These are phyloP conservation scores for Zea mays DNA, from an alignment of 176 grass and related monocot genomes.

Conservation along the genomic window Zm-B73-REFERENCE-NAM-5.0 NC_050102.1:18008501-18009000, in stretches of 20 bases:
- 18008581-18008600: not conserved
- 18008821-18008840: not conserved
- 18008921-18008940: not conserved
- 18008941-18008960: not conserved
- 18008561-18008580: conserved; percentile 22
- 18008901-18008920: not conserved
- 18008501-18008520: not conserved
- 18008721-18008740: conserved; percentile 9
- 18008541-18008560: not conserved
- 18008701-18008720: conserved; percentile 21
- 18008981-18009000: not conserved
- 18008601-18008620: not conserved
- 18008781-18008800: conserved; percentile 30
- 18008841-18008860: not conserved
- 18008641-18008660: conserved; percentile 17
- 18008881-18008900: not conserved
- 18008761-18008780: not conserved
- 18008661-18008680: not conserved
- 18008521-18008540: not conserved
- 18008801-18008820: conserved; percentile 7
- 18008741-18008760: not conserved
- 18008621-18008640: conserved; percentile 26
- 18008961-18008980: not conserved
- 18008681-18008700: conserved; percentile 1
- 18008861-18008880: not conserved